A percentile compares a stretch with the other conserved stretches of the same genome.
Evolutionary conservation across 805 yeast species (phyloP).

Genomic region (Saccharomycopsis lassenensis): DNA sequence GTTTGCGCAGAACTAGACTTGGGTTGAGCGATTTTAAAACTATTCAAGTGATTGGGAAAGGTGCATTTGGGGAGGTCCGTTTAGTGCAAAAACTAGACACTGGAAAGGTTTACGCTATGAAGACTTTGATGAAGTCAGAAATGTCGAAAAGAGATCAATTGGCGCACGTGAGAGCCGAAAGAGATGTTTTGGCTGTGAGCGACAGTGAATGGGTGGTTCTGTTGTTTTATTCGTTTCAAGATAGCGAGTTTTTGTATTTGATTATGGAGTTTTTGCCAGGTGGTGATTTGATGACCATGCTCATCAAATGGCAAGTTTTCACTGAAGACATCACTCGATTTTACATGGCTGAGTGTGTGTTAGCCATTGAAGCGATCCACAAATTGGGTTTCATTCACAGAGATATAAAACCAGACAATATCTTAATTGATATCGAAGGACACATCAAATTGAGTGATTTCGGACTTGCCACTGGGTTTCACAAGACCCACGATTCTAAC

Average conservation of each 20-base stretch:
- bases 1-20: slow-evolving; percentile 75
- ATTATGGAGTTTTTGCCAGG: slow-evolving; percentile 96
- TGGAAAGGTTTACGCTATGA: slow-evolving; percentile 94
- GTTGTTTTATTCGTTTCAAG: slow-evolving; percentile 63
- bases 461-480: slow-evolving; percentile 85
- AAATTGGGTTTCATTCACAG: slow-evolving; percentile 90
- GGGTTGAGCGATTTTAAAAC: slow-evolving; percentile 78
- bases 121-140: slow-evolving; percentile 79
- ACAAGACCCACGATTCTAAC: slow-evolving; percentile 81
- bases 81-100: slow-evolving; percentile 88
- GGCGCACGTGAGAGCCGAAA: slow-evolving; percentile 92
- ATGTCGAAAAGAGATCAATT: slow-evolving; percentile 91
- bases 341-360: slow-evolving; percentile 92
- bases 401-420: slow-evolving; percentile 96
- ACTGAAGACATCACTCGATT: slow-evolving; percentile 89
- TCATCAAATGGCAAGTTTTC: slow-evolving; percentile 87
- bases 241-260: slow-evolving; percentile 64
- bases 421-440: slow-evolving; percentile 69
- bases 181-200: slow-evolving; percentile 88
- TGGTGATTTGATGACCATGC: slow-evolving; percentile 90
- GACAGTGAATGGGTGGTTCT: slow-evolving; percentile 89
- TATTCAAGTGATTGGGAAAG: slow-evolving; percentile 88
- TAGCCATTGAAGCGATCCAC: slow-evolving; percentile 91
- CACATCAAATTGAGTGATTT: slow-evolving; percentile 64
- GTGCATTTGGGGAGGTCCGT: slow-evolving; percentile 96